Evolutionary conservation across 192 early-diverging fungal genomes (phyloP).

Genomic region (Coemansia sp.): DNA sequence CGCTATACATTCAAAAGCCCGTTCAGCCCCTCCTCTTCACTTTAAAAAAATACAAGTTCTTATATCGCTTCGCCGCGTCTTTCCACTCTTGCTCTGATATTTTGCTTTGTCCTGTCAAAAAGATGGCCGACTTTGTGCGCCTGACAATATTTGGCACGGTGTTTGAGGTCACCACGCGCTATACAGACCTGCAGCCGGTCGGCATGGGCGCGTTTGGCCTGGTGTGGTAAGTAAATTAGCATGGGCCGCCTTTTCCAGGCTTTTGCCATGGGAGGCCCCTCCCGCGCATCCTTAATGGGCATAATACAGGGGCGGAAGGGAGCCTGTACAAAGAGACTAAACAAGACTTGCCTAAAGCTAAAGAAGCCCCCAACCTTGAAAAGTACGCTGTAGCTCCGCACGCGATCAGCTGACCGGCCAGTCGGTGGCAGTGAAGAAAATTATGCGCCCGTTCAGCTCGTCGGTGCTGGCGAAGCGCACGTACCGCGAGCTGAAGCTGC

Average conservation of each 20-base stretch:
- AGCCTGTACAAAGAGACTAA: too few species aligned
- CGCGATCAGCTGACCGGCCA: constrained; percentile 81
- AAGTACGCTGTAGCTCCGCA: constrained; percentile 70
- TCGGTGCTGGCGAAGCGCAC: constrained; percentile 92
- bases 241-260: too few species aligned
- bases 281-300: too few species aligned
- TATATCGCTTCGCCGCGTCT: too few species aligned
- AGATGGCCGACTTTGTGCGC: constrained; percentile 71
- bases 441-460: constrained; percentile 91
- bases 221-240: constrained; percentile 89
- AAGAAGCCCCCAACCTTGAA: neutral
- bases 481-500: constrained; percentile 91
- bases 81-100: constrained; percentile 1
- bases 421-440: constrained; percentile 94
- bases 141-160: constrained; percentile 81
- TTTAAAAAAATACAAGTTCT: too few species aligned
- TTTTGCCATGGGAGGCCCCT: too few species aligned
- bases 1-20: too few species aligned
- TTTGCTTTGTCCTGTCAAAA: neutral
- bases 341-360: too few species aligned
- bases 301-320: too few species aligned
- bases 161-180: constrained; percentile 81
- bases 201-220: constrained; percentile 98
- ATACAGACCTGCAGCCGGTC: constrained; percentile 89
- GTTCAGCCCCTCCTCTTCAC: too few species aligned